A percentile compares a stretch with the other conserved stretches of the same genome.
Evolutionary conservation across 768 basidiomycete genomes (phyloP).

Genomic region (Boletus rufocinnamomeus): DNA sequence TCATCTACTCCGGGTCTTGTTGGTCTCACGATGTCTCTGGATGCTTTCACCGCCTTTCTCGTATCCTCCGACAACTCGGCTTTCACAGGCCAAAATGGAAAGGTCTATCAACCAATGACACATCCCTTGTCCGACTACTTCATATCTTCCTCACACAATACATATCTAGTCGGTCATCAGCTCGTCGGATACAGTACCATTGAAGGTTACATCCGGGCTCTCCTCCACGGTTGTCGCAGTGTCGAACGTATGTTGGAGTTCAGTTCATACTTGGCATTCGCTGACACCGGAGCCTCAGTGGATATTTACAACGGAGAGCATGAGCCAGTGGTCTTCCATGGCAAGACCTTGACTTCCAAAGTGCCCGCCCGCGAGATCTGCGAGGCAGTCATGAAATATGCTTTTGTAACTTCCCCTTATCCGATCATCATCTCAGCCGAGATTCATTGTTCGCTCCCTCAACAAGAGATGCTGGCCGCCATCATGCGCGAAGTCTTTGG

Average conservation of each 20-base stretch:
- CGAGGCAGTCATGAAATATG: slow-evolving; percentile 83
- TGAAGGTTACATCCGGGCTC: slow-evolving; percentile 90
- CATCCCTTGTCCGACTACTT: slow-evolving; percentile 85
- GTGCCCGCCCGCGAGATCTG: slow-evolving; percentile 81
- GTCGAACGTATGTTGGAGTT: slow-evolving; percentile 74
- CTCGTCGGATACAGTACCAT: slow-evolving; percentile 86
- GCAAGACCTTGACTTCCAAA: slow-evolving; percentile 84
- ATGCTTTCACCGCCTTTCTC: slow-evolving; percentile 78
- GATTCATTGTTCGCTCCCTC: slow-evolving; percentile 76
- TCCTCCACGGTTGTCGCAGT: slow-evolving; percentile 88
- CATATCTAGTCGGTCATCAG: slow-evolving; percentile 86
- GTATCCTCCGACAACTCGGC: slow-evolving; percentile 75
- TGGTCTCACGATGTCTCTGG: slow-evolving; percentile 44
- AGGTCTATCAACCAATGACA: slow-evolving; percentile 83
- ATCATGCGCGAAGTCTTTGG: slow-evolving; percentile 73
- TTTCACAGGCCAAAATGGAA: slow-evolving; percentile 52
- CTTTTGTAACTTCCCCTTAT: slow-evolving; percentile 87
- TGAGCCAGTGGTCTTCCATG: slow-evolving; percentile 88
- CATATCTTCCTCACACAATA: slow-evolving; percentile 91
- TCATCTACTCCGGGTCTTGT: slow-evolving; percentile 6
- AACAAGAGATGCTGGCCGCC: slow-evolving; percentile 76
- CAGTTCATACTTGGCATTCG: neutral
- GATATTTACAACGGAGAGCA: slow-evolving; percentile 89
- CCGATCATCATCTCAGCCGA: slow-evolving; percentile 94
- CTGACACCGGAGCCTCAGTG: slow-evolving; percentile 47